phyloP scores from a whole-genome alignment of 345 rosid species.

The Gossypium stocksii region DNA sequence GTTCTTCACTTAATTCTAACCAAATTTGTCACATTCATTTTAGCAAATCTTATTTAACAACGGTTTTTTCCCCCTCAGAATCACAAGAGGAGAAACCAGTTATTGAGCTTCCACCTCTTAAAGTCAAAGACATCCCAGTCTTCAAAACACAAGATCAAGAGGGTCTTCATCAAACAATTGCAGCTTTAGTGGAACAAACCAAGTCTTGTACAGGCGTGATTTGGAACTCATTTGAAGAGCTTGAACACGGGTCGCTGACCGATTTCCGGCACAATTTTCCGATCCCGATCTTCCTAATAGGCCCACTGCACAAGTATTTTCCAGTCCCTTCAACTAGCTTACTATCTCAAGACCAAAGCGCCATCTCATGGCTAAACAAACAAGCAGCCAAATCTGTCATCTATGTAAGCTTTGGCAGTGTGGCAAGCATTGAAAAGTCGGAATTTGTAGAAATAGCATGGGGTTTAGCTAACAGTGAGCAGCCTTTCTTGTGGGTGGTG shows the following conservation, averaged over 20 bases:
- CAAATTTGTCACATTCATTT: background rate
- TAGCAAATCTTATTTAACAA: too few species aligned
- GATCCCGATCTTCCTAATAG: constrained; percentile 35
- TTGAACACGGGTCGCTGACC: constrained; percentile 32
- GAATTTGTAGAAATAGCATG: background rate
- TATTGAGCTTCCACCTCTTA: constrained; percentile 40
- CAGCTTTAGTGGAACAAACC: constrained; percentile 23
- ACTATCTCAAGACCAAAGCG: constrained; percentile 19
- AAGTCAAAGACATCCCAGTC: constrained; percentile 47
- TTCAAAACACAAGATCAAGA: constrained; percentile 25
- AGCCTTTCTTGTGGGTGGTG: constrained; percentile 30
- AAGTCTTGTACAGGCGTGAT: constrained; percentile 39
- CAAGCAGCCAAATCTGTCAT: constrained; percentile 28
- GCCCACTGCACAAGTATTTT: constrained; percentile 36
- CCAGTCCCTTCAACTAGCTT: constrained; percentile 27
- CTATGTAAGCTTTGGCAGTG: constrained; percentile 41
- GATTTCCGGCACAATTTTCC: constrained; percentile 21
- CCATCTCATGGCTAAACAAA: constrained; percentile 37
- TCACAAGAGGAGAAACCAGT: constrained; percentile 32
- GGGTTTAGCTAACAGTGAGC: background rate
- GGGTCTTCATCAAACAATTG: constrained; percentile 9
- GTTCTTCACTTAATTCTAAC: constrained; percentile 6
- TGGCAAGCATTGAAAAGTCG: constrained; percentile 12
- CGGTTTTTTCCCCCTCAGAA: constrained; percentile 16
- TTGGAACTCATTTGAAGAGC: constrained; percentile 51